These are phyloP conservation scores for Boletus tylopilopsis DNA, from an alignment of 768 basidiomycete species.

Conservation along the genomic window DNA sequence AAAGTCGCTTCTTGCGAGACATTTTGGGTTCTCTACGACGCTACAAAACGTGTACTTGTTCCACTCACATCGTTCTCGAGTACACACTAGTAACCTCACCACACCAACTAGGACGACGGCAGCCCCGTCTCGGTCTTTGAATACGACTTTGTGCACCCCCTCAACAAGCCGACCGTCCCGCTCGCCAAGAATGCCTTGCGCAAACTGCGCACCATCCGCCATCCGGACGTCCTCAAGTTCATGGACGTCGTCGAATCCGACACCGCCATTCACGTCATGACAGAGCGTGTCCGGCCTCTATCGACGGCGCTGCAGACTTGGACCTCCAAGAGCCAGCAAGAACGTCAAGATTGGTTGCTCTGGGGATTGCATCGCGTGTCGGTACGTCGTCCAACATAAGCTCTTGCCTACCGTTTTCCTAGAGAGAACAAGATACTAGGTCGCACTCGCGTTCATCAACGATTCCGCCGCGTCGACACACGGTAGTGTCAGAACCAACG, in stretches of 20 bases:
- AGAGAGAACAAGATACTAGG: conserved; percentile 39
- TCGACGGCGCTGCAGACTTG: conserved; percentile 57
- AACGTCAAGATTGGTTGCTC: conserved; percentile 82
- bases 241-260: conserved; percentile 93
- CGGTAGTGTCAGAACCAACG: conserved; percentile 68
- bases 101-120: conserved; percentile 76
- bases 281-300: conserved; percentile 86
- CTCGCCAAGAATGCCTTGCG: conserved; percentile 88
- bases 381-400: conserved; percentile 41
- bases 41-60: conserved; percentile 72
- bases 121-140: conserved; percentile 86
- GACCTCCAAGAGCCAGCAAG: conserved; percentile 56
- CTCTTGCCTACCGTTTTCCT: background rate
- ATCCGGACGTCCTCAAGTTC: conserved; percentile 95
- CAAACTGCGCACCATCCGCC: conserved; percentile 86
- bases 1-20: conserved; percentile 66
- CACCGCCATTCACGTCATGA: conserved; percentile 84
- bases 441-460: conserved; percentile 88
- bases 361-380: conserved; percentile 94
- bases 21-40: conserved; percentile 86
- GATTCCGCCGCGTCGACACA: conserved; percentile 79
- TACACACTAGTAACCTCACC: conserved; percentile 15
- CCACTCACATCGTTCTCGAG: background rate
- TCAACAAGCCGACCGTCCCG: conserved; percentile 56
- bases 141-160: conserved; percentile 70